Evolutionary conservation across 306 rosid genomes (phyloP).

Genomic region (Canavalia ensiformis): DNA sequence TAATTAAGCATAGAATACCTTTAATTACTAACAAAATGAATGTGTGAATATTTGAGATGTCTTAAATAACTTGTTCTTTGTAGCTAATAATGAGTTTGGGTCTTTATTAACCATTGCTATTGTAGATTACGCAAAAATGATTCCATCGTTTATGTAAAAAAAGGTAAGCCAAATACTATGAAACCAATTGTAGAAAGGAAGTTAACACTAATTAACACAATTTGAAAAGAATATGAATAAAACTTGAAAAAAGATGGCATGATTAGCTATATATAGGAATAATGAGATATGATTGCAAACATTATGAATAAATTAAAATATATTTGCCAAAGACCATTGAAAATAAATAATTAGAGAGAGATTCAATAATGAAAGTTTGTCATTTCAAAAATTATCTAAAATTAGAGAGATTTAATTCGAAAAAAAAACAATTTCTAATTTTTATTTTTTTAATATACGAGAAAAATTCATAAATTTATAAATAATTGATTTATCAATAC

Average conservation of each 20-base stretch:
- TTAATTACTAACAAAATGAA: too few relatives aligned
- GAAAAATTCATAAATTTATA: too few relatives aligned
- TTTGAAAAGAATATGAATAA: slow-evolving; percentile 23
- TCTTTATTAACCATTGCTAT: slow-evolving; percentile 98
- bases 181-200: slow-evolving; percentile 8
- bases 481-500: too few relatives aligned
- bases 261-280: slow-evolving; percentile 97
- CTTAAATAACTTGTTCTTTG: too few relatives aligned
- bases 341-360: too few relatives aligned
- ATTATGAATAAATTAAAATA: slow-evolving; percentile 95
- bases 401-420: too few relatives aligned
- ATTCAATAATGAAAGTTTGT: slow-evolving; percentile 34
- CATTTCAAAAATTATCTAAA: background rate
- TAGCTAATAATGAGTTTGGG: slow-evolving; percentile 51
- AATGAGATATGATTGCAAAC: slow-evolving; percentile 97
- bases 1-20: too few relatives aligned
- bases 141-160: slow-evolving; percentile 78
- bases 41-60: too few relatives aligned
- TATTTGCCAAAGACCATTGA: slow-evolving; percentile 70
- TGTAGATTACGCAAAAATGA: slow-evolving; percentile 94
- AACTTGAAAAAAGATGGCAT: slow-evolving; percentile 99
- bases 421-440: too few relatives aligned
- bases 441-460: too few relatives aligned
- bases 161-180: slow-evolving; percentile 25
- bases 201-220: slow-evolving; percentile 33